Evolutionary conservation across 2,329 filamentous ascomycete genomes (phyloP).

Genomic region (Cladophialophora psammophila): DNA sequence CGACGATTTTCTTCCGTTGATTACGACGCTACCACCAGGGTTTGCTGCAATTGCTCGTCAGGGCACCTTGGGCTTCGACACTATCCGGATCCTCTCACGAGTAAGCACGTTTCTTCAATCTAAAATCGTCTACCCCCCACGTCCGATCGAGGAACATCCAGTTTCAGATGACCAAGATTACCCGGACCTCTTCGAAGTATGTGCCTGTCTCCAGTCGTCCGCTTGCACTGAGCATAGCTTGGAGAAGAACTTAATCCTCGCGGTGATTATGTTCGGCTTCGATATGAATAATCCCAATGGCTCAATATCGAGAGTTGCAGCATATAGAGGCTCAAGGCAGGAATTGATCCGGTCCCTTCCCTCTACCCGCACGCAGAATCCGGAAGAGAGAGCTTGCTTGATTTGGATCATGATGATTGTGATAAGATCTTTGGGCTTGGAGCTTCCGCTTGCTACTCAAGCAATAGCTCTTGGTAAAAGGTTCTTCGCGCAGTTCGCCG

Average conservation of each 20-base stretch:
- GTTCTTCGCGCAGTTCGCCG: conserved; percentile 27
- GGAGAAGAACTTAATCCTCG: conserved; percentile 31
- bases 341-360: conserved; percentile 31
- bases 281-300: conserved; percentile 21
- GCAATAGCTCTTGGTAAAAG: conserved; percentile 4
- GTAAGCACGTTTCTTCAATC: conserved; percentile 26
- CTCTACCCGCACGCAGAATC: conserved; percentile 7
- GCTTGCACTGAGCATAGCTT: conserved; percentile 28
- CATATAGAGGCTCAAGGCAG: conserved; percentile 27
- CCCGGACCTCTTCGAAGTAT: conserved; percentile 30
- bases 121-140: conserved; percentile 9
- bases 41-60: conserved; percentile 24
- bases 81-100: conserved; percentile 28
- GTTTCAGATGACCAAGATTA: conserved; percentile 26
- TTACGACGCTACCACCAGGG: conserved; percentile 19
- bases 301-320: conserved; percentile 18
- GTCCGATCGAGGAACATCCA: conserved; percentile 14
- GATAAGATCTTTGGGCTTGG: conserved; percentile 23
- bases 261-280: conserved; percentile 32
- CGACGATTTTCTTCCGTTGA: conserved; percentile 15
- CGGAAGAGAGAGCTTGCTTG: conserved; percentile 24
- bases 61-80: conserved; percentile 23
- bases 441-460: conserved; percentile 4
- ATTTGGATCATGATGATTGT: conserved; percentile 33
- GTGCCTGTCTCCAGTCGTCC: conserved; percentile 32